phyloP scores from a whole-genome alignment of 768 basidiomycete species.

The Tricholoma saponaceum region DNA sequence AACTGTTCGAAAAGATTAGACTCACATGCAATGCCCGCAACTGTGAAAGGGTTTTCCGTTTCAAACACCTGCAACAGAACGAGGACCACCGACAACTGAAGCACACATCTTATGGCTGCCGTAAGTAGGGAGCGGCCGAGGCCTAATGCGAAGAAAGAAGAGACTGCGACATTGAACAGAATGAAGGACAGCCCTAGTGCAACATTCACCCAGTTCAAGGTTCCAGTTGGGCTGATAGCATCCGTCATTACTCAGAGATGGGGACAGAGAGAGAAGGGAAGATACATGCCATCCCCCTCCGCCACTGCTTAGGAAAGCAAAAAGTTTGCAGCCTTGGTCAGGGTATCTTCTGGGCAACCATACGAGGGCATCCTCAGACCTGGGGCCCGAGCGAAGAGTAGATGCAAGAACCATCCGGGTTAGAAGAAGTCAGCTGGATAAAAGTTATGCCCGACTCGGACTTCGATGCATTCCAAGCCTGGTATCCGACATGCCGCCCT shows the following conservation, averaged over 20 bases:
- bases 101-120: constrained; percentile 68
- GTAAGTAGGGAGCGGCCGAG: constrained; percentile 65
- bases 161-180: constrained; percentile 64
- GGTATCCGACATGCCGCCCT: too few species aligned
- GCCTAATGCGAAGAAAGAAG: constrained; percentile 60
- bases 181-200: constrained; percentile 73
- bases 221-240: constrained; percentile 11
- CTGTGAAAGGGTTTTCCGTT: constrained; percentile 69
- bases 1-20: constrained; percentile 9
- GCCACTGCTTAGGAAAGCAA: too few species aligned
- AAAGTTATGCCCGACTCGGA: too few species aligned
- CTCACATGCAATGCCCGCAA: constrained; percentile 70
- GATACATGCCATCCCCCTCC: too few species aligned
- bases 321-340: too few species aligned
- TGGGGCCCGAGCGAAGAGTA: too few species aligned
- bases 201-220: constrained; percentile 71
- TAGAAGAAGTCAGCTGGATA: too few species aligned
- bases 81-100: constrained; percentile 76
- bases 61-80: constrained; percentile 71
- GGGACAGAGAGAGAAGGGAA: neutral
- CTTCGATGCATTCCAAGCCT: too few species aligned
- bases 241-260: neutral
- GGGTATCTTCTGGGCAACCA: too few species aligned
- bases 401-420: too few species aligned
- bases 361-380: too few species aligned